A percentile compares a stretch with the other conserved stretches of the same genome.
These are phyloP conservation scores for Pestalotiopsis sp. DNA, from an alignment of 2,329 filamentous ascomycete genomes.

Conservation along the genomic window DNA sequence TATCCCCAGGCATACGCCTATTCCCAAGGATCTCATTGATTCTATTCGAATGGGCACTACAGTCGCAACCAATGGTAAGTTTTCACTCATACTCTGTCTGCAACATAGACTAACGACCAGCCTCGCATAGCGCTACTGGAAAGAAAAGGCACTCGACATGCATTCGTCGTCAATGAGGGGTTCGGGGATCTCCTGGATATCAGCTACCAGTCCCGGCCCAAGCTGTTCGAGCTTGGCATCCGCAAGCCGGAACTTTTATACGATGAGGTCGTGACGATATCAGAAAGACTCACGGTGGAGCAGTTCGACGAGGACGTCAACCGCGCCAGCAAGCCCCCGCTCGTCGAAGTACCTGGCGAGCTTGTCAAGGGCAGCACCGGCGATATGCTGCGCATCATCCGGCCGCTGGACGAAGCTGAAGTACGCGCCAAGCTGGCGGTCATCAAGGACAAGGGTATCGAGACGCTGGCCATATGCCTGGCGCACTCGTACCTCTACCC, in stretches of 20 bases:
- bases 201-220: constrained; percentile 5
- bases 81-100: too few relatives aligned
- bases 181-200: constrained; percentile 11
- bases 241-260: constrained; percentile 10
- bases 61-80: constrained; percentile 66
- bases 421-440: not conserved
- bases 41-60: constrained; percentile 39
- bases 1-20: constrained; percentile 45
- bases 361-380: constrained; percentile 13
- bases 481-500: constrained; percentile 36
- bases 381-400: constrained; percentile 8
- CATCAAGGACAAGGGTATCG: not conserved
- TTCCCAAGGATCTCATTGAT: constrained; percentile 33
- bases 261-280: constrained; percentile 1
- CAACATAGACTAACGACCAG: not conserved
- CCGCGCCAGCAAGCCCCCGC: constrained; percentile 15
- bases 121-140: constrained; percentile 55
- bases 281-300: constrained; percentile 12
- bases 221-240: constrained; percentile 8
- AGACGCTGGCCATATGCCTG: constrained; percentile 9
- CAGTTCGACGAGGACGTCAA: constrained; percentile 13
- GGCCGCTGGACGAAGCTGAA: constrained; percentile 29
- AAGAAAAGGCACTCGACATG: constrained; percentile 72
- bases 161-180: constrained; percentile 70
- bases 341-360: constrained; percentile 20